Conservation (phyloP, 1,284 basidiomycete species). For the Sporisorium iseilematis-ciliati region DNA sequence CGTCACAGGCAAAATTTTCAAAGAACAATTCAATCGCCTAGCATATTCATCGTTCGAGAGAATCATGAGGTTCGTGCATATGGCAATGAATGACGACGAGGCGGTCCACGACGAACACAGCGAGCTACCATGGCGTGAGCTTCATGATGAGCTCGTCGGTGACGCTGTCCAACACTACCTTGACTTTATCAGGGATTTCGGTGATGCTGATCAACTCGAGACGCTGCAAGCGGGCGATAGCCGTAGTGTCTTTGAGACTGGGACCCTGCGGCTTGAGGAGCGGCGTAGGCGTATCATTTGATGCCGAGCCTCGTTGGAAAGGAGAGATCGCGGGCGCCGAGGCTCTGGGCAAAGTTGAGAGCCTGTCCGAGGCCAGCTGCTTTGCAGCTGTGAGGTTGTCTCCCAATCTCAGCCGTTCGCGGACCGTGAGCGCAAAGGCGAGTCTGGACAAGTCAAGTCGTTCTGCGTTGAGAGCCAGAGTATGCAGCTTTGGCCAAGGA, state of each 20-base stretch:
- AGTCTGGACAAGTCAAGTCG: background rate
- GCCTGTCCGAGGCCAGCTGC: background rate
- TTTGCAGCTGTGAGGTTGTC: background rate
- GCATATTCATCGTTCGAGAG: too few species aligned
- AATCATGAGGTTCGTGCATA: too few species aligned
- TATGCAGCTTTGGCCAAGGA: constrained; percentile 3
- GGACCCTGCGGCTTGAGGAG: background rate
- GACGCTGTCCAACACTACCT: background rate
- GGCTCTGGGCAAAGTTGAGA: background rate
- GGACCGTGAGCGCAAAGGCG: background rate
- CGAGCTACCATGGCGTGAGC: background rate
- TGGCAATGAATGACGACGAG: background rate
- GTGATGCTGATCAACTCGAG: background rate
- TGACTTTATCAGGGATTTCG: background rate
- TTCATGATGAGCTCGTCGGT: constrained; percentile 1
- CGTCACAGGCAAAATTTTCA: background rate
- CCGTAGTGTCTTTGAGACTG: background rate
- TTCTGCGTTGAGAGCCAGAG: background rate
- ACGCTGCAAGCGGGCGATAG: background rate
- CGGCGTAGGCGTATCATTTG: background rate
- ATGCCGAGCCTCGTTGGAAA: background rate
- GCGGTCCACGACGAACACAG: background rate
- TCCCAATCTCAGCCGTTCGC: background rate
- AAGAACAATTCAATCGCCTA: too few species aligned
- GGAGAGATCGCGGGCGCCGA: background rate